phyloP scores from a whole-genome alignment of 2,329 filamentous ascomycete genomes.

The Orbilia quercus region DNA sequence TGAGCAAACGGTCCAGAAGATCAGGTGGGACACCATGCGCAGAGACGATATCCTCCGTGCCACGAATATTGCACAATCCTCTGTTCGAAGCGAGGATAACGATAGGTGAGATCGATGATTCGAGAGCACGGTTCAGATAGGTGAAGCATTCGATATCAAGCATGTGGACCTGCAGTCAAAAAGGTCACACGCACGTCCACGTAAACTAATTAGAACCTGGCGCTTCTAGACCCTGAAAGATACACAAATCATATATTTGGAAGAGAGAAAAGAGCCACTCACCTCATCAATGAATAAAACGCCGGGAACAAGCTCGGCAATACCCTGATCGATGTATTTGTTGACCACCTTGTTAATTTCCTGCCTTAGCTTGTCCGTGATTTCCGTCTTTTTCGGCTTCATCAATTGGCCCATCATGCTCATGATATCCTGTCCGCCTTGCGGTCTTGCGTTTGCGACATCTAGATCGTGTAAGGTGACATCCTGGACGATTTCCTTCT shows the following conservation, averaged over 20 bases:
- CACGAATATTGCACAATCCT: conserved; percentile 90
- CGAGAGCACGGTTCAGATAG: conserved; percentile 97
- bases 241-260: conserved; percentile 59
- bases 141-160: conserved; percentile 99
- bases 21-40: conserved; percentile 95
- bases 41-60: conserved; percentile 81
- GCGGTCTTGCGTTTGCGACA: conserved; percentile 88
- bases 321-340: conserved; percentile 98
- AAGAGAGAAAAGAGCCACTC: too few species aligned
- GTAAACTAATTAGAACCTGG: conserved; percentile 38
- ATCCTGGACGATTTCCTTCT: conserved; percentile 99
- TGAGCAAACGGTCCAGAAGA: conserved; percentile 90
- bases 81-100: conserved; percentile 98
- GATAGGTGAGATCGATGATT: conserved; percentile 93
- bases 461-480: conserved; percentile 97
- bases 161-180: conserved; percentile 83
- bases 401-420: conserved; percentile 99
- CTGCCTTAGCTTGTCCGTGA: conserved; percentile 92
- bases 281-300: conserved; percentile 96
- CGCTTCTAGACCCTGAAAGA: conserved; percentile 24
- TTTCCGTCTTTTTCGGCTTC: conserved; percentile 99
- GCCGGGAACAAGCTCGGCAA: conserved; percentile 96
- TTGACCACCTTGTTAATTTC: conserved; percentile 99
- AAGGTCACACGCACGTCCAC: conserved; percentile 51
- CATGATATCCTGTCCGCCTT: conserved; percentile 99